Base-by-base conservation (phyloP, 2,329 filamentous ascomycete species). In the Penicillium sp. region DNA sequence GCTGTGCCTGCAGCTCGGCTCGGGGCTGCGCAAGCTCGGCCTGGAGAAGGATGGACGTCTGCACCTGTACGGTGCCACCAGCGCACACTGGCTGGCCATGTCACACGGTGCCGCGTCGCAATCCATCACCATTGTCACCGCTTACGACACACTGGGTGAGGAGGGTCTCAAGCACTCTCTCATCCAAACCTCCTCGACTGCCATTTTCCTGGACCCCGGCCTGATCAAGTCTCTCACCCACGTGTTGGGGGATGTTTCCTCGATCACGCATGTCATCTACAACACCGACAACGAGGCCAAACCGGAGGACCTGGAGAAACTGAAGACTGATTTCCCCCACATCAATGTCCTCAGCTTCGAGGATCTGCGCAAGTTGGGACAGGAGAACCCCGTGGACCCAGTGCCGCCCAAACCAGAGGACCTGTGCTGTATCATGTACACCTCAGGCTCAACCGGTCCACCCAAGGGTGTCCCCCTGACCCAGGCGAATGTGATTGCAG, bases 81-180 rank as follows among this genome's bases (percentile, higher is more conserved):
- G 86, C 67, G 79, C 83, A 44, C 81, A 88, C 72, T 97, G 91
- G 91, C 78, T 96, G 55, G 82, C 84, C 46, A 82, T 87, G 61
- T 86, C 90, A 40, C 88, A 94, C 66, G 82, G 75, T 75, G 85
- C 81, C 47, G 72, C 83, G 18, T 90, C 90, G 12, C 91, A 97
- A 71, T 90, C 88, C 39, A 82, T 96, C 67, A 83, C 88, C 50
- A 90, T 96, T 57, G 91, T 96, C 43, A 97, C 91, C 39, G 90
- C 90, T 43, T 96, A 96, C 71, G 90, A 96, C 69, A 95, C 90
- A 28, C 84, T 96, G 39, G 90, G 90, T 46, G 81, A 88, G 61
- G 82, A 84, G 53, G 90, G 90, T 40, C 80, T 96, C 54, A 83
- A 85, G 73, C 90, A 95, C 74, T 94, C 90, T 3, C 80, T 96